Percentiles rank a stretch among this genome's conserved stretches.
phyloP scores from a whole-genome alignment of 345 rosid species.

The Citrus glauca region DNA sequence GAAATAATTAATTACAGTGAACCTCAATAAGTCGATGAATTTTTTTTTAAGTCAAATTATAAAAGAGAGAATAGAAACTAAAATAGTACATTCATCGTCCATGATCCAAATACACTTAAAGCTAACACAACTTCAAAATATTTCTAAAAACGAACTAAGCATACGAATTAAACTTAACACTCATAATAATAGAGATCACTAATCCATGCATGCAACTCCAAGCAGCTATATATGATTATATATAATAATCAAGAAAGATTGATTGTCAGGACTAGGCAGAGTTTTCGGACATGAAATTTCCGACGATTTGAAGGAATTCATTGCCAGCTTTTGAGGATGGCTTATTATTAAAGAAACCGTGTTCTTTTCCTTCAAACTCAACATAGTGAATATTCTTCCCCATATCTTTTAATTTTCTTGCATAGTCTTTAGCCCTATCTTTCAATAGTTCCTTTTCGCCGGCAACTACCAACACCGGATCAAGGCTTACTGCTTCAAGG shows the following conservation, averaged over 20 bases:
- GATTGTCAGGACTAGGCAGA: conserved; percentile 6
- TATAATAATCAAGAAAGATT: no score
- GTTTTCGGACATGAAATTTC: conserved; percentile 36
- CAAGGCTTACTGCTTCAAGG: conserved; percentile 38
- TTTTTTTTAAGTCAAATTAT: background rate
- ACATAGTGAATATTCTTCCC: conserved; percentile 51
- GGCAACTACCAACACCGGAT: conserved; percentile 60
- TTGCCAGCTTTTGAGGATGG: conserved; percentile 47
- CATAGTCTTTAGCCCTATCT: conserved; percentile 74
- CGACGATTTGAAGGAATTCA: conserved; percentile 36
- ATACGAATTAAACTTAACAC: background rate
- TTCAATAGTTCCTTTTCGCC: conserved; percentile 63
- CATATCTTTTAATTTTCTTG: conserved; percentile 44
- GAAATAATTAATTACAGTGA: background rate
- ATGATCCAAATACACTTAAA: no score
- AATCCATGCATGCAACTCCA: background rate
- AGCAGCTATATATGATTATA: background rate
- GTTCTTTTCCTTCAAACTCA: conserved; percentile 60
- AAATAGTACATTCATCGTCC: background rate
- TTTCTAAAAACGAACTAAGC: background rate
- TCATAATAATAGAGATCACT: background rate
- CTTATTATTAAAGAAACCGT: conserved; percentile 61
- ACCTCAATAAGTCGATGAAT: background rate
- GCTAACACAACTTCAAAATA: background rate
- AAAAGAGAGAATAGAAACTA: no score